Conservation (phyloP, 2,329 filamentous ascomycete genomes). For the Torrubiellomyces zombiae region DNA sequence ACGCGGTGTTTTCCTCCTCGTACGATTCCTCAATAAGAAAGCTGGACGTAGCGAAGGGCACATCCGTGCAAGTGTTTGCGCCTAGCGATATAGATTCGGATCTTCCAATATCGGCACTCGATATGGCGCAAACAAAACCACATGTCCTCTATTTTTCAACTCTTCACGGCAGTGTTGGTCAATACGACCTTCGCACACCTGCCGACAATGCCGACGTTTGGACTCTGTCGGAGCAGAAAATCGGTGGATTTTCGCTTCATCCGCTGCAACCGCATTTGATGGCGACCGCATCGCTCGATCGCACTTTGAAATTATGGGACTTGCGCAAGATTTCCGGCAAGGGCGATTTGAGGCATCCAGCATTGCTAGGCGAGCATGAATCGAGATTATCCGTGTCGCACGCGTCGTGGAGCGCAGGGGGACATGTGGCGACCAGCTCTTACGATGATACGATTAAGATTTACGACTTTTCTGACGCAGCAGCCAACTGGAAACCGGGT, state of each 20-base stretch:
- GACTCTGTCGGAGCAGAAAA: slow-evolving; percentile 77
- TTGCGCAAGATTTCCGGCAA: slow-evolving; percentile 58
- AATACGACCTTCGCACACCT: slow-evolving; percentile 56
- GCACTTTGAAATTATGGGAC: slow-evolving; percentile 87
- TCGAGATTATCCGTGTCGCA: slow-evolving; percentile 80
- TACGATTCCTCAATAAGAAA: slow-evolving; percentile 89
- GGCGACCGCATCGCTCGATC: slow-evolving; percentile 78
- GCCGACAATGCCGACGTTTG: slow-evolving; percentile 48
- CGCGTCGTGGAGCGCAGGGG: slow-evolving; percentile 72
- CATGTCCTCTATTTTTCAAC: slow-evolving; percentile 78
- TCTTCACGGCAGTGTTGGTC: slow-evolving; percentile 61
- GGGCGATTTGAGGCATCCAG: slow-evolving; percentile 42
- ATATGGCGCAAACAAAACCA: slow-evolving; percentile 54
- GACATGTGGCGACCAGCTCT: slow-evolving; percentile 76
- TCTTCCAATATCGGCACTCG: slow-evolving; percentile 66
- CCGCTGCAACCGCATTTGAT: slow-evolving; percentile 67
- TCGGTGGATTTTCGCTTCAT: slow-evolving; percentile 80
- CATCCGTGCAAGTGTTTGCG: slow-evolving; percentile 68
- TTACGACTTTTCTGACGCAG: slow-evolving; percentile 54
- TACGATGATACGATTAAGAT: slow-evolving; percentile 96
- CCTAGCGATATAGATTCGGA: slow-evolving; percentile 54
- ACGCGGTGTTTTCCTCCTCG: slow-evolving; percentile 66
- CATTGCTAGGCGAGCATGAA: slow-evolving; percentile 63
- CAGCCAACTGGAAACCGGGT: slow-evolving; percentile 40
- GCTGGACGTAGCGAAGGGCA: slow-evolving; percentile 65